A percentile compares a stretch with the other conserved stretches of the same genome.
Conservation (phyloP, 106 monocot species). For the Vanilla planifolia region DNA sequence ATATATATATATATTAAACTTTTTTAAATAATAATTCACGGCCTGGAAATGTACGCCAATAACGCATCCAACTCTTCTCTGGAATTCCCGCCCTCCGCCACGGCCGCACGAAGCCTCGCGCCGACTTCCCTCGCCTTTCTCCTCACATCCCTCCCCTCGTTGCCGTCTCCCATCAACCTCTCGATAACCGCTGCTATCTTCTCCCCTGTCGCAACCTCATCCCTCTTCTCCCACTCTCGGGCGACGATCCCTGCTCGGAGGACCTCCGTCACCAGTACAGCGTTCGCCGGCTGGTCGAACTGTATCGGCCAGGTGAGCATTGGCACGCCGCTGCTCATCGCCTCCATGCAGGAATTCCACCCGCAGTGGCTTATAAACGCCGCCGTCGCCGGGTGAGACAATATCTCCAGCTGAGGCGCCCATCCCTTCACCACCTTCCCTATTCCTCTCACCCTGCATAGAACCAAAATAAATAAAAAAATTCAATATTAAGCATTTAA, state of each 20-base stretch:
- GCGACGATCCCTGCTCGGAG: conserved; percentile 7
- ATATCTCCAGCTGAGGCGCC: background rate
- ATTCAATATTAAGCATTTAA: too few relatives aligned
- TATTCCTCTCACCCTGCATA: background rate
- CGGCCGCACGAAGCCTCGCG: conserved; percentile 4
- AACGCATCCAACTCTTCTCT: too few relatives aligned
- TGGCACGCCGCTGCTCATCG: conserved; percentile 12
- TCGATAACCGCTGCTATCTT: conserved; percentile 21
- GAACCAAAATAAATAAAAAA: too few relatives aligned
- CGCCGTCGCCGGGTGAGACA: background rate
- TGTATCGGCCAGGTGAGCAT: conserved; percentile 16
- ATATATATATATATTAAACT: too few relatives aligned
- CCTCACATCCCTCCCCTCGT: conserved; percentile 26
- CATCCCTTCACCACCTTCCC: conserved; percentile 4
- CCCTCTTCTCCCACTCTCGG: background rate
- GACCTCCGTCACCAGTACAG: conserved; percentile 6
- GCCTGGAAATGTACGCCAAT: too few relatives aligned
- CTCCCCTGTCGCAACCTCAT: conserved; percentile 34
- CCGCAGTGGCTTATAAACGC: conserved; percentile 30
- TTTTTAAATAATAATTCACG: too few relatives aligned
- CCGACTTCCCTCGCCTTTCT: conserved; percentile 15
- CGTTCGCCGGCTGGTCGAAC: conserved; percentile 16
- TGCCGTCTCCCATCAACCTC: conserved; percentile 42
- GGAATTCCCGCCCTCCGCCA: conserved; percentile 12
- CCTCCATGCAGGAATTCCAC: conserved; percentile 29